phyloP scores from a whole-genome alignment of 1,284 basidiomycete genomes.

The Cryptococcus hybrid region DNA sequence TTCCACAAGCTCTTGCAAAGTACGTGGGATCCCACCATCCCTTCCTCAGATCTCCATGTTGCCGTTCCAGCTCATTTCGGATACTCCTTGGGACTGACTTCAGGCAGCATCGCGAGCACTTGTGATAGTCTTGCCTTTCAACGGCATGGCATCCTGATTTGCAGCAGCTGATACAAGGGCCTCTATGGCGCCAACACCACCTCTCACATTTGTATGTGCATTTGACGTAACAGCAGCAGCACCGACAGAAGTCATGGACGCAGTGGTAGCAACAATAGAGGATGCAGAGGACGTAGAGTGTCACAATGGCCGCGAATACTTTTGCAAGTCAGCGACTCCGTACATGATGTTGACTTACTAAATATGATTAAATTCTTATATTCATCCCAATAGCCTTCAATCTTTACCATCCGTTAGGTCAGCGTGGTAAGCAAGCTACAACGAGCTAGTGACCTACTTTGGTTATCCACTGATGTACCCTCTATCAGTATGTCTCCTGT shows the following conservation, averaged over 20 bases:
- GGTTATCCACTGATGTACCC: no score
- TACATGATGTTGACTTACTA: not conserved
- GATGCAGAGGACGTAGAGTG: conserved; percentile 9
- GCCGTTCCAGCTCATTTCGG: conserved; percentile 10
- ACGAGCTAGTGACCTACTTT: no score
- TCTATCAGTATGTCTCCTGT: no score
- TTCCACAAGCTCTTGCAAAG: conserved; percentile 9
- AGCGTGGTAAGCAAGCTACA: not conserved
- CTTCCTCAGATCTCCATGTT: conserved; percentile 14
- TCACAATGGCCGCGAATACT: conserved; percentile 17
- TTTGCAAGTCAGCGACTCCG: no score
- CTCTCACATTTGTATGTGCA: conserved; percentile 9
- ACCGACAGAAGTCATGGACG: conserved; percentile 14
- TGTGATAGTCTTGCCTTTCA: conserved; percentile 4
- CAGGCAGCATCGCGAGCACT: conserved; percentile 7
- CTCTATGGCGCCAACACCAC: conserved; percentile 8
- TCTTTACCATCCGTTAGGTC: not conserved
- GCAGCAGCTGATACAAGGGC: not conserved
- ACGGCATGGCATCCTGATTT: not conserved
- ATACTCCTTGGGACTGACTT: conserved; percentile 4
- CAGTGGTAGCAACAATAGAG: conserved; percentile 19
- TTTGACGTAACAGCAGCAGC: conserved; percentile 14
- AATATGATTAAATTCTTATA: conserved; percentile 14
- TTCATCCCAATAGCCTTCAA: conserved; percentile 14
- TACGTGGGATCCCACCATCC: conserved; percentile 18